Conservation (phyloP, 129 eudicot species). For the Helichrysum umbraculigerum region DNA sequence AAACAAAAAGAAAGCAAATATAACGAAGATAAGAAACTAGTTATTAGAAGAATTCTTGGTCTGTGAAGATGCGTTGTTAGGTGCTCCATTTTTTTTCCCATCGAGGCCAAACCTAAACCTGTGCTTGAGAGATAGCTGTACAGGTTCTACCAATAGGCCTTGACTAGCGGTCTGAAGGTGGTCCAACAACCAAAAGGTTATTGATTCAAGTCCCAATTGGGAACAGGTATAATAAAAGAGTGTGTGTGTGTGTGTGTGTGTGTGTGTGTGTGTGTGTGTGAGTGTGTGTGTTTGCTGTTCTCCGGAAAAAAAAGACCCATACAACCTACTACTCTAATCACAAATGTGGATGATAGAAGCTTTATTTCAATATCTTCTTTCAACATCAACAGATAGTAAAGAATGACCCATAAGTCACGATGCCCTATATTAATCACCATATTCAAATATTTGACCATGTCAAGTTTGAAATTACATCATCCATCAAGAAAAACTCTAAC, state of each 20-base stretch:
- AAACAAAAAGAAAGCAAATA: too few species aligned
- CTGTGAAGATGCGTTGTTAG: too few species aligned
- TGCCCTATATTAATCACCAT: neutral
- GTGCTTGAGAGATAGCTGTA: neutral
- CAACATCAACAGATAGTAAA: neutral
- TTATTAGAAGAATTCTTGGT: neutral
- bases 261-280: too few species aligned
- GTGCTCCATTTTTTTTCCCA: too few species aligned
- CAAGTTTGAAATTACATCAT: neutral
- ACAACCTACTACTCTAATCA: neutral
- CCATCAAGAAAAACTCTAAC: constrained; percentile 30
- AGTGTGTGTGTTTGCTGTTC: too few species aligned
- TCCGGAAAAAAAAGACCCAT: too few species aligned
- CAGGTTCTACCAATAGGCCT: neutral
- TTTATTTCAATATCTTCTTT: neutral
- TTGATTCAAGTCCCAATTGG: too few species aligned
- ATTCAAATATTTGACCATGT: neutral
- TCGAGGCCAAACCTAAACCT: too few species aligned
- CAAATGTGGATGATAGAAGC: neutral
- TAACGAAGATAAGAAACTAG: neutral
- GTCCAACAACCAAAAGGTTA: too few species aligned
- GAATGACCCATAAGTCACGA: neutral
- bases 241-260: too few species aligned
- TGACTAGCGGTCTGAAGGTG: too few species aligned
- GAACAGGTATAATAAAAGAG: too few species aligned